Base-by-base conservation (phyloP, 495 filamentous ascomycete genomes). In the Pseudoneurospora amorphoporcata region DNA sequence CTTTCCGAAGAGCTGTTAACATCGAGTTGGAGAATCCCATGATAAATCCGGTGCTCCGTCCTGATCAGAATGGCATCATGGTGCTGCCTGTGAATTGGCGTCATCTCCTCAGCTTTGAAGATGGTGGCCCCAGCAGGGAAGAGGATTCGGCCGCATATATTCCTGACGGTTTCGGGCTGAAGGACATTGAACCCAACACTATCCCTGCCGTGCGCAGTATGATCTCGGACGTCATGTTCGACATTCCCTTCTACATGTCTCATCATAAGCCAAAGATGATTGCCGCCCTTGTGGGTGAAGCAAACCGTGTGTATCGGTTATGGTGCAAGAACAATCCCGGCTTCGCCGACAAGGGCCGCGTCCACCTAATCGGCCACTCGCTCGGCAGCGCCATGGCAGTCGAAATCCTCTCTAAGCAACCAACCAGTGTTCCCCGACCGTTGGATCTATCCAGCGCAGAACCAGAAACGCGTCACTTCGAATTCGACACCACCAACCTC, bases 261-360 rank as follows among this genome's bases (percentile, higher is more conserved):
- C 92, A 95, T 75, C 95, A 97, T 81, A 95, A 98, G 75, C 89
- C 91, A 2, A 97, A 93, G 81, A 98, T 99, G 94, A 90, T 97
- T 38, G 86, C 90, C 70, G 95, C 94, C 1, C 90, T 97, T 32
- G 90, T 94, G n/a, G 85, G 84, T 76, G 95, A 99, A 81, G 95
- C 95, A 2, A 99, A 99, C 76, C 88, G 95, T 2, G 91, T 99
- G 5, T 98, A 95, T 77, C 88, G 92, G 8, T 86, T 98, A 4
- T 99, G 95, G 95, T 97, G 93, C 75, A 85, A 85, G 43, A 96
- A 98, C 77, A 98, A 99, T 75, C 91, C 93, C 0, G 91, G 89
- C 3, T 99, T 98, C 75, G 86, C 91, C 7, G 85, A 93, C 39
- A 81, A 82, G 16, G 95, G 95, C 10, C 90, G 92, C 17, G 94